phyloP scores from a whole-genome alignment of 2,329 filamentous ascomycete species.

The Fonsecaea monophora region DNA sequence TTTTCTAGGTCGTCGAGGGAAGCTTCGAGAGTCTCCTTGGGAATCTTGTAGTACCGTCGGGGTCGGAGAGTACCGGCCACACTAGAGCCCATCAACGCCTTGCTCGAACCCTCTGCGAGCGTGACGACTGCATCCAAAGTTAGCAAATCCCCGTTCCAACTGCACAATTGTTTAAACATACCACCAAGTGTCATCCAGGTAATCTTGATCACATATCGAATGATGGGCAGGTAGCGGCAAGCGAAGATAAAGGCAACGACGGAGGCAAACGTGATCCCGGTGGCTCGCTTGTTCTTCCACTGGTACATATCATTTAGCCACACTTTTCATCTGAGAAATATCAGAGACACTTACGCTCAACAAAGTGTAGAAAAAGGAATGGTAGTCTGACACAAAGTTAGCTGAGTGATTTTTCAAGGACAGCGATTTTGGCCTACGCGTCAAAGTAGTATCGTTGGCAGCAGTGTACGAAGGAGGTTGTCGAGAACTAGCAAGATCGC shows the following conservation, averaged over 20 bases:
- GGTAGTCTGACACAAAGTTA: conserved; percentile 59
- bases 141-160: conserved; percentile 3
- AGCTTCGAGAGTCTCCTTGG: conserved; percentile 68
- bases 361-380: conserved; percentile 70
- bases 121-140: conserved; percentile 52
- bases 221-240: conserved; percentile 67
- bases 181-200: conserved; percentile 65
- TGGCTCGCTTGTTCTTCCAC: conserved; percentile 72
- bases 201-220: conserved; percentile 67
- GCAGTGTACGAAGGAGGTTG: conserved; percentile 61
- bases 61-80: conserved; percentile 67
- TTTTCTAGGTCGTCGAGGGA: conserved; percentile 68
- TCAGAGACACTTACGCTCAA: conserved; percentile 59
- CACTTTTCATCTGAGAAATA: neutral
- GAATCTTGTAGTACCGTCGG: conserved; percentile 69
- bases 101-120: conserved; percentile 63
- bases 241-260: conserved; percentile 67
- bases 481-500: conserved; percentile 62
- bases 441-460: conserved; percentile 67
- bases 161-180: conserved; percentile 46
- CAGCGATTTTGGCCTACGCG: conserved; percentile 54
- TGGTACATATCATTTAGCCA: conserved; percentile 42
- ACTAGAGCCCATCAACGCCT: conserved; percentile 63
- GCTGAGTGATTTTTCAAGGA: conserved; percentile 5
- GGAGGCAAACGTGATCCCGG: conserved; percentile 64